phyloP scores from a whole-genome alignment of 2,329 filamentous ascomycete genomes.

The Lasiodiplodia gonubiensis region DNA sequence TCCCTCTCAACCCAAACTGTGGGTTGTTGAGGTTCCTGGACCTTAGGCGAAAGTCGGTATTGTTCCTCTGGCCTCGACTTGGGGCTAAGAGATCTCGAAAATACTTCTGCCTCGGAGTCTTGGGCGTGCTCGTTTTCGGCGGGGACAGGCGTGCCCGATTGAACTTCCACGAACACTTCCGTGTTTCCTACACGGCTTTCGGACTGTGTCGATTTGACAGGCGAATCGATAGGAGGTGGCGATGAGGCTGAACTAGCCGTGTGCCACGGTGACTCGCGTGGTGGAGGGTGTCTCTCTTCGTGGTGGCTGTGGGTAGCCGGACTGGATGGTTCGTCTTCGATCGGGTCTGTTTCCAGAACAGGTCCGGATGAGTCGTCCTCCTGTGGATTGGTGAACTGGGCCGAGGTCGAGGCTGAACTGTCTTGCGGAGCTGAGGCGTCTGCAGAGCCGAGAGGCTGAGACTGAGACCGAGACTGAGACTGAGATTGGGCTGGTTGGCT shows the following conservation, averaged over 20 bases:
- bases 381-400: conserved; percentile 15
- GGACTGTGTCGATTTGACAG: conserved; percentile 10
- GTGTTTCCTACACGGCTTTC: neutral
- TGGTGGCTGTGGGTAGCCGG: conserved; percentile 3
- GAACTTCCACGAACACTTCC: neutral
- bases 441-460: neutral
- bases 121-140: neutral
- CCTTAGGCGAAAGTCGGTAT: neutral
- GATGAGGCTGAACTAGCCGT: conserved; percentile 15
- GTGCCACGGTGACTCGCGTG: conserved; percentile 2
- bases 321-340: conserved; percentile 26
- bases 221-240: conserved; percentile 12
- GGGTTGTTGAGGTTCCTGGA: neutral
- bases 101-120: neutral
- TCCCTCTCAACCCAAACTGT: neutral
- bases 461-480: neutral
- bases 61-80: neutral
- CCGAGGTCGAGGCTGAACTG: conserved; percentile 10
- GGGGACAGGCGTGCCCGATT: neutral
- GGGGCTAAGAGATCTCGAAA: neutral
- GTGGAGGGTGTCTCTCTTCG: conserved; percentile 1
- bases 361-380: conserved; percentile 21
- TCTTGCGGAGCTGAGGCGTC: neutral
- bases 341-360: conserved; percentile 29
- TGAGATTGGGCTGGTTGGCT: neutral